Percentiles rank a stretch among this genome's conserved stretches.
These are phyloP conservation scores for Phytopythium montanum DNA, from an alignment of 352 stramenopile genomes.

Conservation along the genomic window DNA sequence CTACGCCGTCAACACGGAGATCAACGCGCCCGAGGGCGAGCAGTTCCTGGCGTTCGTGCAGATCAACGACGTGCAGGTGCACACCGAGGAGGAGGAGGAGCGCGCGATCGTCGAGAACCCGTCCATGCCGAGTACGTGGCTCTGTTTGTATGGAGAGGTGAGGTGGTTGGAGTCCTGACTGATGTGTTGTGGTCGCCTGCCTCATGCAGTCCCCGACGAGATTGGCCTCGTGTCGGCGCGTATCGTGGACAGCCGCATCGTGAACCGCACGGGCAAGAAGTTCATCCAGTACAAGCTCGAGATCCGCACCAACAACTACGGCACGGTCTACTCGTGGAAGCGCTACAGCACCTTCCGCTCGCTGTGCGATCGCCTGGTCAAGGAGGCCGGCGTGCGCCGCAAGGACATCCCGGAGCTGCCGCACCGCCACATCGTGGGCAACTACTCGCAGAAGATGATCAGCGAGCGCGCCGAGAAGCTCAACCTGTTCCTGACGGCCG, in stretches of 20 bases:
- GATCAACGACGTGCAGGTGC: constrained; percentile 65
- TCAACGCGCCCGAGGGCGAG: constrained; percentile 68
- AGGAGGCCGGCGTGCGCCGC: constrained; percentile 79
- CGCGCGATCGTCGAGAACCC: constrained; percentile 79
- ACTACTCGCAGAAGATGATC: constrained; percentile 82
- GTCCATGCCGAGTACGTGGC: constrained; percentile 66
- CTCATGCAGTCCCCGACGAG: constrained; percentile 77
- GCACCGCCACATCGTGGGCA: constrained; percentile 80
- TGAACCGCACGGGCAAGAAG: constrained; percentile 82
- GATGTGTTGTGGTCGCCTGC: constrained; percentile 8
- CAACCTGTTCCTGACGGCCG: constrained; percentile 76
- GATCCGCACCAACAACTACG: constrained; percentile 85
- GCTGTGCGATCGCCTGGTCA: constrained; percentile 81
- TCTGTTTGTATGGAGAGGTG: constrained; percentile 7
- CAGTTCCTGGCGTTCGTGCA: constrained; percentile 84
- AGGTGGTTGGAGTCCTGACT: constrained; percentile 11
- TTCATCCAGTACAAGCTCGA: constrained; percentile 91
- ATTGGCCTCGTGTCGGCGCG: constrained; percentile 76
- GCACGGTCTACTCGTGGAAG: constrained; percentile 87
- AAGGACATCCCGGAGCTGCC: constrained; percentile 83
- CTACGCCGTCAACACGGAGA: constrained; percentile 85
- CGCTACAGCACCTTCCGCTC: constrained; percentile 87
- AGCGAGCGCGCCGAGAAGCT: constrained; percentile 83
- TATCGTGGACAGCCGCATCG: constrained; percentile 82
- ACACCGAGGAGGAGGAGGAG: constrained; percentile 73